These are phyloP conservation scores for Closterium sp. DNA, from an alignment of 139 green algal species.

Conservation along the genomic window DNA sequence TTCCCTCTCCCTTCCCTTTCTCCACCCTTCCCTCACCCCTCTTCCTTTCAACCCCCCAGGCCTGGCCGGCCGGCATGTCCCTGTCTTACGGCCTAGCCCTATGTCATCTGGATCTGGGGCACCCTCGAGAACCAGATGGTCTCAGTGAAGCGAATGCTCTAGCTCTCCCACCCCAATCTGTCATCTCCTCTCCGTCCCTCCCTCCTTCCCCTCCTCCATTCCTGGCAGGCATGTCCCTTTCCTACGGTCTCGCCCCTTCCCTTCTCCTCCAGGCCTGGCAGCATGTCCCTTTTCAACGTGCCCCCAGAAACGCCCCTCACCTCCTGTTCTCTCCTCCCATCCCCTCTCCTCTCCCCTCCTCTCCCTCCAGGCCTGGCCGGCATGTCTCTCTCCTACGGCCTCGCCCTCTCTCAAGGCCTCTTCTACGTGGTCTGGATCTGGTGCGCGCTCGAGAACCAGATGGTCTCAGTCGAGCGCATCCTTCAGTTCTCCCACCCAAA, in stretches of 20 bases:
- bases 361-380: constrained; percentile 72
- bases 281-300: no score
- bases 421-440: constrained; percentile 81
- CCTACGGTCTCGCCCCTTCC: neutral
- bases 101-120: no score
- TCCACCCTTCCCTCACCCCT: no score
- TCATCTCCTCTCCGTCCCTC: neutral
- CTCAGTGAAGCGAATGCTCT: no score
- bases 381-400: constrained; percentile 81
- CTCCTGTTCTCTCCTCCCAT: neutral
- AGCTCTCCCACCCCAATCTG: no score
- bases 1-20: neutral
- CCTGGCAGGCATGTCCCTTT: neutral
- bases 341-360: no score
- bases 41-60: no score
- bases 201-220: neutral
- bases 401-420: constrained; percentile 80
- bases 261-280: no score
- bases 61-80: no score
- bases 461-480: constrained; percentile 63
- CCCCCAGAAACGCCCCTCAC: no score
- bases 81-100: no score
- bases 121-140: no score
- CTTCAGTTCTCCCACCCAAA: constrained; percentile 44
- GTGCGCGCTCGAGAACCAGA: constrained; percentile 80